Evolutionary conservation across 1,284 basidiomycete genomes (phyloP), one percentile per base, ranked within the genome.

Genomic region (Xerocomus subilludens): DNA sequence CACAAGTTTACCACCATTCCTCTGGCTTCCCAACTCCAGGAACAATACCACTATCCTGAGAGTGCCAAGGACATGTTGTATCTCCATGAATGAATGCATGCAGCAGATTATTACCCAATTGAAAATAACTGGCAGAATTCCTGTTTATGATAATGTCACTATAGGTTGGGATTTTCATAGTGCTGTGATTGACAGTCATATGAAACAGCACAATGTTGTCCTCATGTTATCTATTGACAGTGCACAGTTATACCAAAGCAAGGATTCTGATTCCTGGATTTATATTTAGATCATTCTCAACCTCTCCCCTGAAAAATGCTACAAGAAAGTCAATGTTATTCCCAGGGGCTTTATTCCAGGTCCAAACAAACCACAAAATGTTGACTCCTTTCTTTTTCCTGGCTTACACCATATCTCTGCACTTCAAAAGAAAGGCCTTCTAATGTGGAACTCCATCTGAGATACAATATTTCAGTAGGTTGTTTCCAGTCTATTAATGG

Each of bases 1-100:
- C 78, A 80, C 35, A 75, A 81, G 13, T 86, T 85, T 70, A 77
- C 75, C 16, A 85, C 82, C 0, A 79, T 72, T n/a, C 53, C 62
- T 2, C 38, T 72, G n/a, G 51, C 53, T 9, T 53, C 62, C 16
- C 66, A 72, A 13, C 8, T 72, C 4, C 66, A 72, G 23, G 66
- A 53, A 2, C 45, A 47, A 10, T 65, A 55, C 13, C 16, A 33
- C 1, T 5, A 65, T 16, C 63, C 55, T 6, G 42, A 64, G 4
- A 59, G 36, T 8, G 55, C 47, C 1, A 0, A 2, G 2, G 47
- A 64, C 8, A 18, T 71, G 27, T 20, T 8, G 3, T 71, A 74
- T 42, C 16, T 14, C 4, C 5, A 53, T 10, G 16, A 62, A 6
- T 2, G 4, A 8, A 66, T 30, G 4, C 27, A n/a, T 30, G 38